A percentile compares a stretch with the other conserved stretches of the same genome.
These are phyloP conservation scores for Candida tropicalis DNA, from an alignment of 1,139 yeast species.

Conservation along the genomic window DNA sequence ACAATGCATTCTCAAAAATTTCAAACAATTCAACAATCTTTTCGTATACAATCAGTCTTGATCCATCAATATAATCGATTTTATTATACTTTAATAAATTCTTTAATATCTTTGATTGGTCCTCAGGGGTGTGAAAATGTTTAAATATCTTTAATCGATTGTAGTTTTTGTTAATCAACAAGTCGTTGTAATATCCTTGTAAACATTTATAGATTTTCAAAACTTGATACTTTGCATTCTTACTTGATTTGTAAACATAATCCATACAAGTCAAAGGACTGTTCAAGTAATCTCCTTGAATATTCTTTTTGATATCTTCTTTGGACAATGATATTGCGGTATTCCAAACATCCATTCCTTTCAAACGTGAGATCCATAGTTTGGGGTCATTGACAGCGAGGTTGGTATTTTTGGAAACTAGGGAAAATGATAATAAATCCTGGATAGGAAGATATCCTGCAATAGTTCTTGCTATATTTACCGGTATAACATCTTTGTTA, in stretches of 20 bases:
- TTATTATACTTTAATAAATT: conserved; percentile 42
- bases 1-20: conserved; percentile 71
- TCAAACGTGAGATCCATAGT: conserved; percentile 57
- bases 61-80: conserved; percentile 39
- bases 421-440: conserved; percentile 39
- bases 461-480: conserved; percentile 39
- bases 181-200: conserved; percentile 48
- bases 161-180: conserved; percentile 48
- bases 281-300: conserved; percentile 13
- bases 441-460: conserved; percentile 38
- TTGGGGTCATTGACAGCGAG: conserved; percentile 39
- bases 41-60: conserved; percentile 40
- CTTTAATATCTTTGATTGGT: conserved; percentile 48
- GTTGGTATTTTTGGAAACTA: conserved; percentile 41
- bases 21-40: conserved; percentile 63
- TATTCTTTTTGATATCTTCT: conserved; percentile 11
- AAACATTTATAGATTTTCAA: conserved; percentile 44
- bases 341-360: conserved; percentile 53
- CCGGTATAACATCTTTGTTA: conserved; percentile 44
- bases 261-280: conserved; percentile 45
- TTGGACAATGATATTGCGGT: conserved; percentile 16
- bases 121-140: conserved; percentile 49
- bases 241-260: conserved; percentile 39
- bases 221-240: conserved; percentile 47
- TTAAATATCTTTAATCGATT: conserved; percentile 52